Conservation (phyloP, 495 filamentous ascomycete species). For the Talaromyces stipitatus region DNA sequence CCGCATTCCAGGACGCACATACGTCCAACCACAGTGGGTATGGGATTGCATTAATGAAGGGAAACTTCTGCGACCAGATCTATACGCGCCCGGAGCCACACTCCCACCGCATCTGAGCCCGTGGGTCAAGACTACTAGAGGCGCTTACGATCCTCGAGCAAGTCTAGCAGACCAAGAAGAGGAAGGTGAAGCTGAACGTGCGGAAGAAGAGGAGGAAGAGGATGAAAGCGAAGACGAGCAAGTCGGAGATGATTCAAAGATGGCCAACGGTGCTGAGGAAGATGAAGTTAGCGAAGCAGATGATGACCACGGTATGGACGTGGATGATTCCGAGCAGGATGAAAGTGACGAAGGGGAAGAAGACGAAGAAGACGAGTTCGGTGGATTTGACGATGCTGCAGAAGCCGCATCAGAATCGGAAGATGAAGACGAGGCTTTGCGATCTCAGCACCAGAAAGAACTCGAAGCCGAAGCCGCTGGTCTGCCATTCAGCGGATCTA, state of each 20-base stretch:
- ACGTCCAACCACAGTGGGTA: constrained; percentile 95
- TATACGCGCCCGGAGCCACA: constrained; percentile 82
- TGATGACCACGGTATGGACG: constrained; percentile 52
- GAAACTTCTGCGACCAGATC: constrained; percentile 74
- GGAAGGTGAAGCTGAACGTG: constrained; percentile 70
- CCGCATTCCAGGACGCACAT: constrained; percentile 79
- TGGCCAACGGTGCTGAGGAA: constrained; percentile 43
- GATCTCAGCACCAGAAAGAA: constrained; percentile 69
- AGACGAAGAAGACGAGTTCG: constrained; percentile 28
- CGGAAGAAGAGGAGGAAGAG: constrained; percentile 55
- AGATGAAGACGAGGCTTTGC: constrained; percentile 44
- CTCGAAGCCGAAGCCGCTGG: constrained; percentile 81
- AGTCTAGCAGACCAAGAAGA: constrained; percentile 69
- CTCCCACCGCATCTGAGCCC: constrained; percentile 93
- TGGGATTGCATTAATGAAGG: constrained; percentile 94
- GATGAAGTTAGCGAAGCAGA: constrained; percentile 34
- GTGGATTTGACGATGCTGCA: constrained; percentile 35
- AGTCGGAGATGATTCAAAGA: constrained; percentile 51
- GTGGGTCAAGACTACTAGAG: constrained; percentile 80
- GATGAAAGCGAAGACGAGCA: constrained; percentile 42
- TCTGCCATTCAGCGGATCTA: constrained; percentile 35
- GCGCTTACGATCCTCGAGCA: constrained; percentile 80
- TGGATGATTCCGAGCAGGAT: constrained; percentile 42
- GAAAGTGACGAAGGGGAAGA: constrained; percentile 32
- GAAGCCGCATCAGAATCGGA: constrained; percentile 38